phyloP scores from a whole-genome alignment of 495 filamentous ascomycete genomes.

The Daldinia vernicosa region DNA sequence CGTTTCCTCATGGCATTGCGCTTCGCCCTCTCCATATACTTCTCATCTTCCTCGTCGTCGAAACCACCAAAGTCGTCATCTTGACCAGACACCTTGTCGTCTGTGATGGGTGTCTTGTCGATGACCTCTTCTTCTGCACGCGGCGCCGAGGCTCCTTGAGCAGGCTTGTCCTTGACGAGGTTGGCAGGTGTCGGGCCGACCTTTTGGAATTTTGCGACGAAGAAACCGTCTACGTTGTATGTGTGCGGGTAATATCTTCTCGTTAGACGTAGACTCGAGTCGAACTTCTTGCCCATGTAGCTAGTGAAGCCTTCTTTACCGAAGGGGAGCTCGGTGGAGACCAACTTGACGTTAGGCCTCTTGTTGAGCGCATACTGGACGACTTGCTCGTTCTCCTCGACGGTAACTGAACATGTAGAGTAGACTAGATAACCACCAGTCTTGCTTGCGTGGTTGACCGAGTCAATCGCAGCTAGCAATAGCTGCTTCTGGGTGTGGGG shows the following conservation, averaged over 20 bases:
- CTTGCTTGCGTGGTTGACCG: conserved; percentile 82
- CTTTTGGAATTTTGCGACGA: conserved; percentile 97
- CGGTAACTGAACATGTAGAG: conserved; percentile 85
- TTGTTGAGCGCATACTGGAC: conserved; percentile 91
- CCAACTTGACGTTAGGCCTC: conserved; percentile 91
- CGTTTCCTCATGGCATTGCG: conserved; percentile 65
- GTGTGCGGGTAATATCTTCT: conserved; percentile 92
- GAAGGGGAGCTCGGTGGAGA: conserved; percentile 92
- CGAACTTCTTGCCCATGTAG: conserved; percentile 90
- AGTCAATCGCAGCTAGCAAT: conserved; percentile 92
- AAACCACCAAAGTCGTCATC: conserved; percentile 82
- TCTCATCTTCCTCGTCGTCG: conserved; percentile 83
- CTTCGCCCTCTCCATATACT: conserved; percentile 79
- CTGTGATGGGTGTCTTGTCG: conserved; percentile 62
- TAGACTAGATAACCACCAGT: conserved; percentile 95
- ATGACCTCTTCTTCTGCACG: conserved; percentile 50
- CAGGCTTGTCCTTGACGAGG: conserved; percentile 56
- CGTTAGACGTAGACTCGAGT: conserved; percentile 82
- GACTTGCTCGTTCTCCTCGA: conserved; percentile 93
- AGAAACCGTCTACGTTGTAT: conserved; percentile 98
- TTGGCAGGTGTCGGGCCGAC: conserved; percentile 73
- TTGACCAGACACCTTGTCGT: conserved; percentile 47
- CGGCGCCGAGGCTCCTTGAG: conserved; percentile 32
- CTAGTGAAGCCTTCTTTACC: conserved; percentile 89
- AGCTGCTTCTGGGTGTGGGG: conserved; percentile 96